Base-by-base conservation (phyloP, 257 asterid species). In the Capsicum rhomboideum region DNA sequence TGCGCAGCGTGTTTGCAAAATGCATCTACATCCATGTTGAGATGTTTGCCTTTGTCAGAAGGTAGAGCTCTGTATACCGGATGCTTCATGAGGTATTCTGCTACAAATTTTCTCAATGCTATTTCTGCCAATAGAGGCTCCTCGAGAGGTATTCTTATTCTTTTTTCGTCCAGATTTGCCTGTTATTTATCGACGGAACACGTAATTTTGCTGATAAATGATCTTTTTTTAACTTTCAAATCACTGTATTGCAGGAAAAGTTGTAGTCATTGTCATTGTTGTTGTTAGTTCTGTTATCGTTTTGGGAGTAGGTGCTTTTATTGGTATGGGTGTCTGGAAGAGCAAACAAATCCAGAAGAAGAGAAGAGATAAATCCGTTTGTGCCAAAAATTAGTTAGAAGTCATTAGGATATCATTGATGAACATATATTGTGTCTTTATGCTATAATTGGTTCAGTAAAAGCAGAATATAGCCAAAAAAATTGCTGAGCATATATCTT, bases 11-110 rank as follows among this genome's bases (percentile, higher is more conserved):
- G 98, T 87, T 77, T 93, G 85, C 90, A 80, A 83, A 91, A 85
- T n/a, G 98, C 98, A 0, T 81, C 93, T 37, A 84, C 77, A 0
- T 86, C 93, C 4, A 64, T 90, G 52, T 68, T 55, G 40, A 82
- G 92, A 13, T 92, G 98, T 86, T 84, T 92, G 84, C 98, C 98
- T 40, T 72, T 87, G 80, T 90, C 94, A 0, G 93, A 90, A 84
- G 97, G 97, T 21, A 86, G 89, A 77, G 97, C 95, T 1, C 54
- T 93, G 16, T 84, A 90, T 64, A 90, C 98, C 0, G 97, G 98
- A 42, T 93, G 98, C 53, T 87, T 92, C 86, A 54, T 93, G 92
- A 90, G 95, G 83, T 93, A 91, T 80, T 91, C 98, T 4, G 97
- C 87, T 59, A 83, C 83, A 8, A 83, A 91, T 80, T 93, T 93